phyloP scores from a whole-genome alignment of 2,329 filamentous ascomycete genomes.

The Aspergillus aculeatus region DNA sequence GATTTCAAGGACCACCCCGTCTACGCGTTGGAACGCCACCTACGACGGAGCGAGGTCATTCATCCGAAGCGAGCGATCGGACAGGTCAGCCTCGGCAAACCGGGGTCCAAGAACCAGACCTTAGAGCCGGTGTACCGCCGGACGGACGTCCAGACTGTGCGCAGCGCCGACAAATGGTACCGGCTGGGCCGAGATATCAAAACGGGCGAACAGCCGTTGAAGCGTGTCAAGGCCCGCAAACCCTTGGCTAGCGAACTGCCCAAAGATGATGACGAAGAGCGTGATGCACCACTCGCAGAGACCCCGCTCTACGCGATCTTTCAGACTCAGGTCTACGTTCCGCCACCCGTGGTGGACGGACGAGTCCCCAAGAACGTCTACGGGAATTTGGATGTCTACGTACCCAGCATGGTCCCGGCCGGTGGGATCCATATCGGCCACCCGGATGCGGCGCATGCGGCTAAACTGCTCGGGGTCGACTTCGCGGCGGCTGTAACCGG shows the following conservation, averaged over 20 bases:
- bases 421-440: constrained; percentile 60
- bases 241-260: constrained; percentile 25
- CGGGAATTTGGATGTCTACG: constrained; percentile 64
- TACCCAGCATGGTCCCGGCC: constrained; percentile 62
- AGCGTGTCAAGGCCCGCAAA: constrained; percentile 61
- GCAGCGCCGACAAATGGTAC: constrained; percentile 87
- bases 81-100: constrained; percentile 62
- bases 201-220: constrained; percentile 75
- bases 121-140: constrained; percentile 81
- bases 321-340: constrained; percentile 69
- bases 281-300: constrained; percentile 50
- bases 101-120: constrained; percentile 45
- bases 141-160: constrained; percentile 73
- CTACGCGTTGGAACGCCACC: constrained; percentile 80
- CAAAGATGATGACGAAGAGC: constrained; percentile 42
- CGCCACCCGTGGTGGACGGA: constrained; percentile 73
- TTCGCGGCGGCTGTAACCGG: constrained; percentile 87
- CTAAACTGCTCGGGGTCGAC: constrained; percentile 73
- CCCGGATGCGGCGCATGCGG: constrained; percentile 65
- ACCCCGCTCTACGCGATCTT: constrained; percentile 58
- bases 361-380: constrained; percentile 63
- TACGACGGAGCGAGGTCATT: constrained; percentile 80
- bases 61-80: constrained; percentile 70
- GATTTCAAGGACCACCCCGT: constrained; percentile 86
- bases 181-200: constrained; percentile 78